These are phyloP conservation scores for Euphrasia arctica DNA, from an alignment of 305 asterid genomes.

Conservation along the genomic window DNA sequence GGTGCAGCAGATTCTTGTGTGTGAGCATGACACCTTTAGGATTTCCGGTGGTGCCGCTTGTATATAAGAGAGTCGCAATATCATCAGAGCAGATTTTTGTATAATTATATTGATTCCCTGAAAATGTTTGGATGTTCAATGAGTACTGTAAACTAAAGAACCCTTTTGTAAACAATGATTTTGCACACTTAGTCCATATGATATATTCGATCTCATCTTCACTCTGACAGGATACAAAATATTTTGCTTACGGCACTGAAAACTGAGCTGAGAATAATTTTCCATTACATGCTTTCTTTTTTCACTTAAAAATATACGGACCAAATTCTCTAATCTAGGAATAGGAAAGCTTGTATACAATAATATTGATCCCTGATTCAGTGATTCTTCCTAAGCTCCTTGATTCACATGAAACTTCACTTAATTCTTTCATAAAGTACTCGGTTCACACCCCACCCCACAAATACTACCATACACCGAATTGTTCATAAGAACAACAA, in stretches of 20 bases:
- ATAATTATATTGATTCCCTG: constrained; percentile 64
- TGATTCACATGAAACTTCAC: not conserved
- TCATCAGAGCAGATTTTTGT: constrained; percentile 74
- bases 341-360: not conserved
- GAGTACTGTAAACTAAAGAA: too few relatives aligned
- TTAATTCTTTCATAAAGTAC: not conserved
- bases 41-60: constrained; percentile 98
- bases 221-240: not conserved
- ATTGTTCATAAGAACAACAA: not conserved
- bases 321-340: not conserved
- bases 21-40: constrained; percentile 99
- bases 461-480: not conserved
- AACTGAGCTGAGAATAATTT: not conserved
- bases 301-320: not conserved
- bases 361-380: not conserved
- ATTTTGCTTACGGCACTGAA: too few relatives aligned
- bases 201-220: not conserved
- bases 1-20: constrained; percentile 89
- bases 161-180: not conserved
- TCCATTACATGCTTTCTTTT: not conserved
- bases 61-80: constrained; percentile 79
- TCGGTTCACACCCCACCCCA: not conserved
- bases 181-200: not conserved
- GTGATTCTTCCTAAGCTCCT: not conserved
- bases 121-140: constrained; percentile 2